These are phyloP conservation scores for Gomphus bonarii DNA, from an alignment of 1,284 basidiomycete genomes.

Conservation along the genomic window DNA sequence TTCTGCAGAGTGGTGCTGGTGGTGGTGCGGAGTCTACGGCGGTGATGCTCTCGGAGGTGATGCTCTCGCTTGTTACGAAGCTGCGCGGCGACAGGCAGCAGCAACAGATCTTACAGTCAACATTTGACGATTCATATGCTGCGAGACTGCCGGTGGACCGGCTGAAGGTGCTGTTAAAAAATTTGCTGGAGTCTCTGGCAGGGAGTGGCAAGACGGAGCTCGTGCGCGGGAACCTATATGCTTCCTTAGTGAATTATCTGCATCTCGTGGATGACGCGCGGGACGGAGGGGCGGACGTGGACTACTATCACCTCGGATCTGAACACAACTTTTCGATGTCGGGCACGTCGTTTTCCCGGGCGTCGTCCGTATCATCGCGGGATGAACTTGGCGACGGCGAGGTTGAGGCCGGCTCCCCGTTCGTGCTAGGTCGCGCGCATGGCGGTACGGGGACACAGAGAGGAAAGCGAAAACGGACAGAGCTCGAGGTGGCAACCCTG, in stretches of 20 bases:
- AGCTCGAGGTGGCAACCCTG: conserved; percentile 52
- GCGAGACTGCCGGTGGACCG: conserved; percentile 73
- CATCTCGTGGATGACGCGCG: conserved; percentile 51
- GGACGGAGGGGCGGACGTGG: conserved; percentile 14
- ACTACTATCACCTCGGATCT: conserved; percentile 18
- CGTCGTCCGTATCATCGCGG: conserved; percentile 27
- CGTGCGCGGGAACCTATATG: conserved; percentile 96
- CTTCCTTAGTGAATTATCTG: conserved; percentile 81
- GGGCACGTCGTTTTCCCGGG: conserved; percentile 26
- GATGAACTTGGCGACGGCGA: conserved; percentile 26
- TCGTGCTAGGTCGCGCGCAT: too few species aligned
- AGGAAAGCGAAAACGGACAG: conserved; percentile 1
- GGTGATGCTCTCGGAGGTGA: conserved; percentile 72
- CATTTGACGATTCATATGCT: conserved; percentile 49
- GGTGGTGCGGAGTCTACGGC: conserved; percentile 66
- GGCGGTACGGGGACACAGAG: too few species aligned
- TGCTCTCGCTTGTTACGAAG: conserved; percentile 77
- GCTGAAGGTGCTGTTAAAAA: conserved; percentile 66
- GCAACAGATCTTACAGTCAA: conserved; percentile 53
- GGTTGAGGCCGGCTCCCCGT: conserved; percentile 4
- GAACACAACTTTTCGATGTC: conserved; percentile 19
- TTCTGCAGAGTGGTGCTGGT: conserved; percentile 51
- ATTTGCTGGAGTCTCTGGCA: conserved; percentile 67
- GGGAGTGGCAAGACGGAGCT: conserved; percentile 75
- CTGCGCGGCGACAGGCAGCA: conserved; percentile 68